Evolutionary conservation across 495 filamentous ascomycete species (phyloP).

Genomic region (Neurospora sp.): DNA sequence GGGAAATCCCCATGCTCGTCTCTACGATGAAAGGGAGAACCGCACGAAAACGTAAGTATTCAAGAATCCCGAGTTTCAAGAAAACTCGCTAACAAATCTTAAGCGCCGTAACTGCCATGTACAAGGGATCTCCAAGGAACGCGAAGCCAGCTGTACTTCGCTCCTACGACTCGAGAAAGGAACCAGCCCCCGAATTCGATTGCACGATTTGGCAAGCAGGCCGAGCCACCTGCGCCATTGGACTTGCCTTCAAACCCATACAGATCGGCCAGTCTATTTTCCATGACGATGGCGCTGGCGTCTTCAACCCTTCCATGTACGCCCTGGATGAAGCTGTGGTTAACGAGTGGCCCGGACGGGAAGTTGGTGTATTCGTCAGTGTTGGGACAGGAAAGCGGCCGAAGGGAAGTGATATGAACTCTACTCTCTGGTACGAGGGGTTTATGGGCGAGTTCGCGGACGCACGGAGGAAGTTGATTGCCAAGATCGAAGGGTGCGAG

Average conservation of each 20-base stretch:
- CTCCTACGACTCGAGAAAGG: conserved; percentile 89
- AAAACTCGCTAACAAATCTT: conserved; percentile 16
- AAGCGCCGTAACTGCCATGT: conserved; percentile 84
- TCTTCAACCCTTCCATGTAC: conserved; percentile 80
- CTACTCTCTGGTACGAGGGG: conserved; percentile 82
- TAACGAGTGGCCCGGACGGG: conserved; percentile 90
- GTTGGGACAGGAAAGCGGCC: conserved; percentile 88
- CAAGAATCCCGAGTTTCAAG: not conserved
- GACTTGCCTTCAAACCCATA: conserved; percentile 90
- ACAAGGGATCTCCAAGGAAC: conserved; percentile 64
- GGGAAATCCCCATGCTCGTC: conserved; percentile 51
- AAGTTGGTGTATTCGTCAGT: conserved; percentile 81
- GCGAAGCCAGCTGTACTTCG: conserved; percentile 63
- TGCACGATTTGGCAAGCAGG: conserved; percentile 96
- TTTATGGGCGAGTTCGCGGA: conserved; percentile 90
- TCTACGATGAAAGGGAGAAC: conserved; percentile 76
- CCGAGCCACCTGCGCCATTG: conserved; percentile 85
- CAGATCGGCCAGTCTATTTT: conserved; percentile 88
- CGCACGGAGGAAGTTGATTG: conserved; percentile 67
- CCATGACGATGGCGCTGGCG: conserved; percentile 84
- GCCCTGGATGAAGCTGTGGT: conserved; percentile 80
- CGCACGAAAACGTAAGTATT: conserved; percentile 80
- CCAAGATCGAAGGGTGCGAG: conserved; percentile 93
- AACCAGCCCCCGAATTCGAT: conserved; percentile 77
- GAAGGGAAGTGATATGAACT: conserved; percentile 52